Base-by-base conservation (phyloP, 768 basidiomycete genomes). In the Tephrocybe rancida region DNA sequence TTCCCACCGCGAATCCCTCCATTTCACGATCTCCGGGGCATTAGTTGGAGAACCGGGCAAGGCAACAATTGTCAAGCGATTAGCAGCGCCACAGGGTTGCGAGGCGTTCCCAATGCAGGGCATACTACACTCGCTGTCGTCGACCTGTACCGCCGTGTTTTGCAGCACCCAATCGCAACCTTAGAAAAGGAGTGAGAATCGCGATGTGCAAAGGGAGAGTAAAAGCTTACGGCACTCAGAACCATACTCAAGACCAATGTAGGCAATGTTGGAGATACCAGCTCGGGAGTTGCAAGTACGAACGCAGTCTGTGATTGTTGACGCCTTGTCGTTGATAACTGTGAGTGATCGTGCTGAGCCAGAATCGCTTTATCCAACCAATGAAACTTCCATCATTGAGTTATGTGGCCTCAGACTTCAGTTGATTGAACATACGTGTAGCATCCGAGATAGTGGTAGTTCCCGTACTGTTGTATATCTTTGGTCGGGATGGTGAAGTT, bases 91-190 rank as follows among this genome's bases (percentile, higher is more conserved):
- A 13, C 52, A 54, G 7, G 52, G 52, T 29, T 47, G 46, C 14
- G 52, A 54, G 24, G 45, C 2, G 10, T 54, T 54, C 26, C 52
- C 52, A 5, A 3, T 7, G 21, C 52, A 54, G 2, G 52, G 52
- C 29, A 47, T 25, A 32, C 48, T 54, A 24, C 52, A 54, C 29
- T 54, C 52, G 16, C 37, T 41, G 29, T 54, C 52, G 27, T 54
- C 52, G 8, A 54, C 52, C 22, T 54, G 25, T 3, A 42, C 45
- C 3, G 52, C 52, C 16, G 52, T 47, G n/a, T 54, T 43, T 22
- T 54, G 52, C 14, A 54, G 24, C 3, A 47, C 52, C 52, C 52
- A 54, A 19, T 54, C 39, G 18, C 39, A 41, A 41, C 21, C 39
- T 41, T 19, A 41, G 29, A 5, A 9, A 37, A 37, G n/a, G 10